A percentile compares a stretch with the other conserved stretches of the same genome.
Conservation (phyloP, 768 basidiomycete species). For the Calocybe gangraenosa region DNA sequence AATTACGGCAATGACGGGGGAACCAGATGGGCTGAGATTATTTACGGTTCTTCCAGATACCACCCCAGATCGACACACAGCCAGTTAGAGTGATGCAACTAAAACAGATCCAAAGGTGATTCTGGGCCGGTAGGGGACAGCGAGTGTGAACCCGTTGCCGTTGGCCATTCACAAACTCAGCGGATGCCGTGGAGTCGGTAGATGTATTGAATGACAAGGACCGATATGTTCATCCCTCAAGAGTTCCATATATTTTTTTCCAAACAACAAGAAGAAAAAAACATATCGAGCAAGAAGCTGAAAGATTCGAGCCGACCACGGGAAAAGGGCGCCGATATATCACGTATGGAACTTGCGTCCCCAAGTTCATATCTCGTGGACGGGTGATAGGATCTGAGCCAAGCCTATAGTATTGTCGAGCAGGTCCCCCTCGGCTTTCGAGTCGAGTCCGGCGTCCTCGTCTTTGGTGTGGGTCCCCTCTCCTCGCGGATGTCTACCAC, state of each 20-base stretch:
- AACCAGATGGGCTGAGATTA: conserved; percentile 6
- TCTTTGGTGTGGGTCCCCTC: conserved; percentile 17
- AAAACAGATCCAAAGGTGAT: too few relatives aligned
- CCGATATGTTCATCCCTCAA: too few relatives aligned
- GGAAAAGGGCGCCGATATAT: not conserved
- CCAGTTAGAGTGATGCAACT: too few relatives aligned
- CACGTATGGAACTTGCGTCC: not conserved
- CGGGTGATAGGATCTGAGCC: conserved; percentile 5
- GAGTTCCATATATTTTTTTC: too few relatives aligned
- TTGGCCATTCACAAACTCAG: too few relatives aligned
- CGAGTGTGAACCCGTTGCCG: too few relatives aligned
- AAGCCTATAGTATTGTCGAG: conserved; percentile 7
- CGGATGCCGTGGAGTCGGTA: too few relatives aligned
- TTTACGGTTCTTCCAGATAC: conserved; percentile 7
- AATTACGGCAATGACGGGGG: not conserved
- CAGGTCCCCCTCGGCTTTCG: conserved; percentile 8
- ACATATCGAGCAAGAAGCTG: too few relatives aligned
- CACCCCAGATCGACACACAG: conserved; percentile 12
- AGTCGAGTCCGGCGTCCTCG: conserved; percentile 12
- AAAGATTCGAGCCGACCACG: too few relatives aligned
- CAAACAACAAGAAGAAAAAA: too few relatives aligned
- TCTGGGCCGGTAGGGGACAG: too few relatives aligned
- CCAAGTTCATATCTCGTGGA: not conserved
- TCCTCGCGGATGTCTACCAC: conserved; percentile 31
- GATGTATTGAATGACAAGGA: too few relatives aligned